Base-by-base conservation (phyloP, 2,329 filamentous ascomycete species). In the Fusarium nanum region DNA sequence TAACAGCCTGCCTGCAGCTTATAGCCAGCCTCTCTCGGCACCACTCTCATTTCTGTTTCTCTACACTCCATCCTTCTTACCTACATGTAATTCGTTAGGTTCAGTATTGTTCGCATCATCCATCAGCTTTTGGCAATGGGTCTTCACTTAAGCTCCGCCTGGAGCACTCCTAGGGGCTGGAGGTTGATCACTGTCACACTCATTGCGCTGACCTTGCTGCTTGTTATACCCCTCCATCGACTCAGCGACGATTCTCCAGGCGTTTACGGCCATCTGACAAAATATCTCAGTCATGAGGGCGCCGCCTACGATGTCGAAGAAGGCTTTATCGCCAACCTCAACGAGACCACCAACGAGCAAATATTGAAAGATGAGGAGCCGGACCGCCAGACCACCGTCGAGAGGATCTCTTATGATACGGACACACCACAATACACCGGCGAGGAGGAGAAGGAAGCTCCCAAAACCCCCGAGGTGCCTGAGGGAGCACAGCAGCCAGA, bases 271-370 rank as follows among this genome's bases (percentile, higher is more conserved):
- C 73, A 77, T 50, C 53, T 79, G 37, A 73, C 74, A 47, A 74
- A 76, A 34, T 78, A 78, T 61, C 73, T 78, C 53, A 71, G 71
- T 49, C 62, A 76, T 53, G 73, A 72, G 18, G 72, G 70, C 37
- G 75, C 80, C 56, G 79, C 80, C 69, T 80, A 83, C 71, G 82
- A 81, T 10, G 57, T 71, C 45, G 68, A 64, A 45, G 60, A 56
- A 49, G 59, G 58, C 28, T 67, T 72, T 23, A 46, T 69, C 37
- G 67, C 61, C 40, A 75, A 81, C 30, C 81, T 81, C 67, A 77
- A 77, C 50, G 71, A 77, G 37, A 81, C 78, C 45, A 80, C 54
- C 10, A 73, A 70, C 54, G 45, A 55, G 34, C 58, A 62, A 41
- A 49, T 64, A 53, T 20, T 67, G 20, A 49, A 42, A 30, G 68